Conservation (phyloP, 2,329 filamentous ascomycete genomes). For the Sphaceloma murrayae region DNA sequence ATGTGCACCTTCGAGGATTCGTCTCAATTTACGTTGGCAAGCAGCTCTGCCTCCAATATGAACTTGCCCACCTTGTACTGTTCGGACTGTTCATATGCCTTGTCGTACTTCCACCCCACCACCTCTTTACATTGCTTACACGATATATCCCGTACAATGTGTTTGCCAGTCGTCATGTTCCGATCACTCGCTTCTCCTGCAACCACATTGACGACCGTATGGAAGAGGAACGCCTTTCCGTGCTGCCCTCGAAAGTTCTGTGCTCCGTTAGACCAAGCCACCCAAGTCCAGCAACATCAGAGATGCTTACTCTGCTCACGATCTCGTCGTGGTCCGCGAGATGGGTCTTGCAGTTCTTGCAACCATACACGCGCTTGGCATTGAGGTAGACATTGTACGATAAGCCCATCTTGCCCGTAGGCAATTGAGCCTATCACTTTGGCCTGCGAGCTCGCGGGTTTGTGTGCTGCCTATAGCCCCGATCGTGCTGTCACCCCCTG, state of each 20-base stretch:
- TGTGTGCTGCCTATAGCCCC: too few relatives aligned
- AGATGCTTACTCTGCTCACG: conserved; percentile 66
- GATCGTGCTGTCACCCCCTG: too few relatives aligned
- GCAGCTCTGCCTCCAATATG: conserved; percentile 83
- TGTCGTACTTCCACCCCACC: conserved; percentile 98
- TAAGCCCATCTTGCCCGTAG: conserved; percentile 20
- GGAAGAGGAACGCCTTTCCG: conserved; percentile 95
- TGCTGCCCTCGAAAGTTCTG: conserved; percentile 98
- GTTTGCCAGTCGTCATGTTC: conserved; percentile 94
- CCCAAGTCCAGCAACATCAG: background rate
- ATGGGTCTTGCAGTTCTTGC: conserved; percentile 87
- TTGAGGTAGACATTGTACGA: conserved; percentile 23
- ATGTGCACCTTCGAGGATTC: background rate
- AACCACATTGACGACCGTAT: conserved; percentile 83
- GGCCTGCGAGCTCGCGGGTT: too few relatives aligned
- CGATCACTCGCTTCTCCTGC: conserved; percentile 79
- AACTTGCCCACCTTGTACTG: conserved; percentile 99
- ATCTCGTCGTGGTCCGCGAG: conserved; percentile 93
- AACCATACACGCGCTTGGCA: conserved; percentile 21
- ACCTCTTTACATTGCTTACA: conserved; percentile 87
- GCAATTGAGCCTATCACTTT: conserved; percentile 15
- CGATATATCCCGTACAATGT: conserved; percentile 85
- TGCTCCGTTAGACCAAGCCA: conserved; percentile 3
- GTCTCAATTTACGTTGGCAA: conserved; percentile 59
- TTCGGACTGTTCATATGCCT: conserved; percentile 81